A percentile compares a stretch with the other conserved stretches of the same genome.
Conservation (phyloP, 352 stramenopile genomes). For the Pythium pyrilobum region DNA sequence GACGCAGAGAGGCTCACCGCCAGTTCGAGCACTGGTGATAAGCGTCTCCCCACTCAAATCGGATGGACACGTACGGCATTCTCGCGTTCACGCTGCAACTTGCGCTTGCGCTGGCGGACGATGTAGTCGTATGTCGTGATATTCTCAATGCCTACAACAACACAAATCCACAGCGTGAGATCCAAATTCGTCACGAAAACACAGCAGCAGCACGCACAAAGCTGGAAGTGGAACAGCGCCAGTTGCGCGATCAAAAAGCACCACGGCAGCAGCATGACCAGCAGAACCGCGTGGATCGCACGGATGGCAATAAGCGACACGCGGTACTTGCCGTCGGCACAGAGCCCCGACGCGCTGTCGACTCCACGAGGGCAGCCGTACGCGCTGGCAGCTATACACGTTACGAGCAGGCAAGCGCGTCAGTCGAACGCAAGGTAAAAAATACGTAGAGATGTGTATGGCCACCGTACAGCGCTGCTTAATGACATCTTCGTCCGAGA, state of each 20-base stretch:
- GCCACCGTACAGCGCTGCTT: conserved; percentile 26
- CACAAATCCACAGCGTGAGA: too few species aligned
- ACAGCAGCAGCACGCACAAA: conserved; percentile 45
- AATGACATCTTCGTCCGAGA: conserved; percentile 39
- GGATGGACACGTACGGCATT: conserved; percentile 71
- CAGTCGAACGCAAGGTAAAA: not conserved
- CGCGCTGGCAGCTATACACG: conserved; percentile 39
- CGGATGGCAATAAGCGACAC: conserved; percentile 53
- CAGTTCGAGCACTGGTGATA: conserved; percentile 14
- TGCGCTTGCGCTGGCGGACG: conserved; percentile 73
- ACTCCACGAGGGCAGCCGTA: conserved; percentile 51
- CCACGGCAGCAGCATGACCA: conserved; percentile 65
- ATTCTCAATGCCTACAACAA: conserved; percentile 53
- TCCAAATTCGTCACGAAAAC: not conserved
- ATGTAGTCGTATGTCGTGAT: conserved; percentile 89
- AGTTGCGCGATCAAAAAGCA: conserved; percentile 78
- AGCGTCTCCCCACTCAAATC: conserved; percentile 24
- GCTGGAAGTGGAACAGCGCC: conserved; percentile 76
- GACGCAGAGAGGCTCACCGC: conserved; percentile 14
- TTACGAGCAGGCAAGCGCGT: not conserved
- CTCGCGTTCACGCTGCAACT: conserved; percentile 54
- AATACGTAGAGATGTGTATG: too few species aligned
- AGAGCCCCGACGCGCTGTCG: conserved; percentile 39
- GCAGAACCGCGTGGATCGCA: conserved; percentile 56
- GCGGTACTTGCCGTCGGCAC: conserved; percentile 42